Base-by-base conservation (phyloP, 192 early-diverging fungal species). In the Coemansia guatemalensis region DNA sequence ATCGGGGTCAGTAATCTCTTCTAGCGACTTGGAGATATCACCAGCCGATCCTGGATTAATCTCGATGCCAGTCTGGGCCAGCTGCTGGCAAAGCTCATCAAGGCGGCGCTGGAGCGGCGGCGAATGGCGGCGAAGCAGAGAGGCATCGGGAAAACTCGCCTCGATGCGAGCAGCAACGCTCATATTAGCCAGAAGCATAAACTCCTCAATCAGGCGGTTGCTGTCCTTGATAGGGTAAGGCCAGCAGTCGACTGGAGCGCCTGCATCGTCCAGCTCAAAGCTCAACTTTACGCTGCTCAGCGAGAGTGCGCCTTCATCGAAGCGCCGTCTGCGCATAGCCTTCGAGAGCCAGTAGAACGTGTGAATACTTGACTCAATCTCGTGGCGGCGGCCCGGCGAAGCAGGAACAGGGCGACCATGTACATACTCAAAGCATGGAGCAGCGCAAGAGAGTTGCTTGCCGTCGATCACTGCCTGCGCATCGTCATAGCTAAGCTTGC, bases 121-220 rank as follows among this genome's bases (percentile, higher is more conserved):
- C 22, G 81, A 61, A 64, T 90, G 91, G 57, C 87, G 84, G 59
- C 96, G 89, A 51, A 99, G 81, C 64, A 99, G 75, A 20, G 94
- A 83, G 7, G 84, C 84, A 5, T 88, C 83, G 2, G 92, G 90
- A 68, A 92, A 96, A 20, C 85, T 82, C n/a, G 71, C 75, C 39
- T 82, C 81, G 56, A 99, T 92, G 68, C 91, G 90, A 35, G 90
- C 72, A 0, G 95, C 97, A 0, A 99, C 97, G 24, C 93, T 87
- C 76, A 94, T 96, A 72, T 99, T 99, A 57, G 97, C 97, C 48
- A 80, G 58, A 60, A 80, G 55, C 77, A 80, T 99, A 85, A 95
- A 97, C 81, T 99, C 97, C 74, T 99, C 97, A 51, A 99, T 95
- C 70, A 99, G 74, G 11, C 89, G 88, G 82, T 99, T 99, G 44